Evolutionary conservation across 2,329 filamentous ascomycete species (phyloP).

Genomic region (Fonsecaea multimorphosa): DNA sequence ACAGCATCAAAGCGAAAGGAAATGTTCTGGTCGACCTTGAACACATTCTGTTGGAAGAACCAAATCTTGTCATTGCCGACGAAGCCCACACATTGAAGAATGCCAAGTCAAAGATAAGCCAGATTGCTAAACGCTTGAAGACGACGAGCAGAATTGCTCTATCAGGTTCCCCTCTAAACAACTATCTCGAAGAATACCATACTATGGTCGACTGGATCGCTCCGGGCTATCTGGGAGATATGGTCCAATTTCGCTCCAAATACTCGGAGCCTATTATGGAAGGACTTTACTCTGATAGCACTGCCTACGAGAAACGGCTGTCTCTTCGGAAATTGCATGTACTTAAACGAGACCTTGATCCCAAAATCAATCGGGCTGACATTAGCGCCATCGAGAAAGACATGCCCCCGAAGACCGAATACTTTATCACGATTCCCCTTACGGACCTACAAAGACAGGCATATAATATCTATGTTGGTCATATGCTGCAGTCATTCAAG

Average conservation of each 20-base stretch:
- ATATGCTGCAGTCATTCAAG: constrained; percentile 46
- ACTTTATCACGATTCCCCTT: constrained; percentile 75
- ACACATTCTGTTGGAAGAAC: constrained; percentile 62
- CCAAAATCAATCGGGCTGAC: constrained; percentile 78
- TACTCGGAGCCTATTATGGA: constrained; percentile 75
- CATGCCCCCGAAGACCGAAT: constrained; percentile 79
- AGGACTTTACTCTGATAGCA: constrained; percentile 73
- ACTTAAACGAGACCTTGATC: constrained; percentile 72
- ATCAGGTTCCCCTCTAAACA: constrained; percentile 84
- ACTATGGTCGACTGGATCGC: constrained; percentile 89
- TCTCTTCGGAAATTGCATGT: constrained; percentile 72
- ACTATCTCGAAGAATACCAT: constrained; percentile 83
- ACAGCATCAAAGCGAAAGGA: constrained; percentile 31
- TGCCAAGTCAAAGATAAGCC: constrained; percentile 57
- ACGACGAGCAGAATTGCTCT: constrained; percentile 78
- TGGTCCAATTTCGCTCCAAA: constrained; percentile 70
- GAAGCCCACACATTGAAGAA: constrained; percentile 86
- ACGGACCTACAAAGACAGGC: constrained; percentile 67
- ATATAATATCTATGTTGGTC: constrained; percentile 63
- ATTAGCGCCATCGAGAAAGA: constrained; percentile 70
- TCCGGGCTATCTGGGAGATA: constrained; percentile 74
- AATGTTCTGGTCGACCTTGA: constrained; percentile 43
- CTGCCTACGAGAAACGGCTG: constrained; percentile 58
- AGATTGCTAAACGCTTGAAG: constrained; percentile 63
- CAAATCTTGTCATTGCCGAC: constrained; percentile 80